Percentiles rank a stretch among this genome's conserved stretches.
phyloP scores from a whole-genome alignment of 495 filamentous ascomycete species.

The Rhizodiscina lignyota region DNA sequence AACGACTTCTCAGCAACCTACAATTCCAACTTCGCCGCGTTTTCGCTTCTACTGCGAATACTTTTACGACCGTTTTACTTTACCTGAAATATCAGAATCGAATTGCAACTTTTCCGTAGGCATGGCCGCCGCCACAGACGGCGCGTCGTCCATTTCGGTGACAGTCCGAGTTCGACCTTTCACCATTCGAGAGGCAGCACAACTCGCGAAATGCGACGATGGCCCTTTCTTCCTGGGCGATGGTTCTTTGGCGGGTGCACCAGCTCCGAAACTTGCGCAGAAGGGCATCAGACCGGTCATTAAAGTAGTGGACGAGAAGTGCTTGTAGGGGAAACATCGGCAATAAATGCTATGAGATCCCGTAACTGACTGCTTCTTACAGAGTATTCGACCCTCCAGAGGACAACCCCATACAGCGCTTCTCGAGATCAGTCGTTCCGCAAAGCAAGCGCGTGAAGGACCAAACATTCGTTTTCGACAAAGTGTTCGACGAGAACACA shows the following conservation, averaged over 20 bases:
- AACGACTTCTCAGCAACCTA: no score
- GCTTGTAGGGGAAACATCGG: no score
- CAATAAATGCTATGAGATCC: no score
- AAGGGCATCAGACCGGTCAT: slow-evolving; percentile 83
- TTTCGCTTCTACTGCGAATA: no score
- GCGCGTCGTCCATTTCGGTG: slow-evolving; percentile 58
- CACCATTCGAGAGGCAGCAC: slow-evolving; percentile 57
- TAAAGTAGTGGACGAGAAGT: slow-evolving; percentile 91
- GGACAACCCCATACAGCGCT: slow-evolving; percentile 85
- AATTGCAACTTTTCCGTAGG: no score
- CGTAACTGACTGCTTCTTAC: background rate
- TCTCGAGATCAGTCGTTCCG: slow-evolving; percentile 67
- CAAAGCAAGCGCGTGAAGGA: slow-evolving; percentile 90
- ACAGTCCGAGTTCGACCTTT: slow-evolving; percentile 88
- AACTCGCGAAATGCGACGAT: slow-evolving; percentile 64
- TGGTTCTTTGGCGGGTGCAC: slow-evolving; percentile 72
- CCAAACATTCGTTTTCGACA: slow-evolving; percentile 92
- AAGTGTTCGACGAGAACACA: slow-evolving; percentile 92
- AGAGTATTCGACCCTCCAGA: slow-evolving; percentile 97
- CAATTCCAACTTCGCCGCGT: no score
- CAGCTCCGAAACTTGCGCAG: slow-evolving; percentile 66
- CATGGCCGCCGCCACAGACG: slow-evolving; percentile 33
- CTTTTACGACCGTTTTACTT: no score
- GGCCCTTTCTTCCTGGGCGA: slow-evolving; percentile 85
- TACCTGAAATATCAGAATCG: no score